A percentile compares a stretch with the other conserved stretches of the same genome.
These are phyloP conservation scores for Calvatia gigantea DNA, from an alignment of 768 basidiomycete genomes.

Conservation along the genomic window DNA sequence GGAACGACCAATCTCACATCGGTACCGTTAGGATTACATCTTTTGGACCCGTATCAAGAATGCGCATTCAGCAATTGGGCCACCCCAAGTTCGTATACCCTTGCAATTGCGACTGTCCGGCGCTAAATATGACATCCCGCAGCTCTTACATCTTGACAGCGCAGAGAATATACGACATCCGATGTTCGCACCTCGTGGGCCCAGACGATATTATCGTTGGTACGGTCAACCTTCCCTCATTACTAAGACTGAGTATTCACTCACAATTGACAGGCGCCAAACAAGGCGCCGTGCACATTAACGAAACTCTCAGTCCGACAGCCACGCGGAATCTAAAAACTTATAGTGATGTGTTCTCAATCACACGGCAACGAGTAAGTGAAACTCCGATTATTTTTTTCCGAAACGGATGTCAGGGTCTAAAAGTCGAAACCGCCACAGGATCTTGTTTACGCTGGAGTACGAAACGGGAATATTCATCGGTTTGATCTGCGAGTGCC, in stretches of 20 bases:
- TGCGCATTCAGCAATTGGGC: conserved; percentile 6
- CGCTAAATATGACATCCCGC: neutral
- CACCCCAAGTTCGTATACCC: neutral
- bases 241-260: conserved; percentile 4
- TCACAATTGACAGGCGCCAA: conserved; percentile 41
- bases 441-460: conserved; percentile 52
- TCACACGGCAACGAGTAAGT: conserved; percentile 50
- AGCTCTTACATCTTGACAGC: neutral
- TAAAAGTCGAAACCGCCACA: conserved; percentile 24
- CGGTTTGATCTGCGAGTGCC: conserved; percentile 54
- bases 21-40: conserved; percentile 9
- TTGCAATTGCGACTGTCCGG: neutral
- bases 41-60: conserved; percentile 6
- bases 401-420: neutral
- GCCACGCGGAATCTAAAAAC: conserved; percentile 43
- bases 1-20: conserved; percentile 6
- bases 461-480: conserved; percentile 55
- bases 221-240: neutral
- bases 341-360: conserved; percentile 59
- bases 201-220: neutral
- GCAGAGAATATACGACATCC: neutral
- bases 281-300: conserved; percentile 46
- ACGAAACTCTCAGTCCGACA: conserved; percentile 40
- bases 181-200: neutral
- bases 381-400: neutral